Evolutionary conservation across 352 stramenopile species (phyloP), one percentile per base, ranked within the genome.

Genomic region (Blastocystis sp.): DNA sequence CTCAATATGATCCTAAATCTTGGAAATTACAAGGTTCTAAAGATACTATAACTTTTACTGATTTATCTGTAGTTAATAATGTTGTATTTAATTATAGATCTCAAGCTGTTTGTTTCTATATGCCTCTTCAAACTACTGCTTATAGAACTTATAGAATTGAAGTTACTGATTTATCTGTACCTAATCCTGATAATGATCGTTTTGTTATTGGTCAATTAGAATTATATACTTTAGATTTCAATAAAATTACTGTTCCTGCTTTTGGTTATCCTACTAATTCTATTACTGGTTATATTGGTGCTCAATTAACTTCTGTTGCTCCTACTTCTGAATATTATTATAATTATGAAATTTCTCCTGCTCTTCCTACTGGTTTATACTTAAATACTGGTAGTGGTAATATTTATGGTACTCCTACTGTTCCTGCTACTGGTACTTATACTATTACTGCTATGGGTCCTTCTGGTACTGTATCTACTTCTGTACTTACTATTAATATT

Each of bases 41-140:
- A 23, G 52, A 62, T 25, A 41, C 24, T 5, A 7, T 11, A 18
- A 52, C 24, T 19, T 62, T 42, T 25, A 24, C 13, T 1, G 4
- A 27, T 36, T 41, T 62, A n/a, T n/a, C n/a, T n/a, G n/a, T n/a
- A n/a, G n/a, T n/a, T n/a, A n/a, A n/a, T n/a, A n/a, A n/a, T n/a
- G n/a, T n/a, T n/a, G n/a, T n/a, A n/a, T n/a, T n/a, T n/a, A n/a
- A n/a, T n/a, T n/a, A n/a, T n/a, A n/a, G n/a, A n/a, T n/a, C n/a
- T n/a, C n/a, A n/a, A n/a, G n/a, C n/a, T n/a, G n/a, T 44, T 35
- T 56, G 46, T 27, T 56, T 56, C 46, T 56, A 56, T 21, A 56
- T 56, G 46, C 16, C 46, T n/a, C 41, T 9, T n/a, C 41, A 56
- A 18, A 56, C 25, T 32, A 42, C 41, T 32, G 46, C 46, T 9